Evolutionary conservation across 192 early-diverging fungal genomes (phyloP), one percentile per base, ranked within the genome.

Genomic region (Umbelopsis ramanniana): DNA sequence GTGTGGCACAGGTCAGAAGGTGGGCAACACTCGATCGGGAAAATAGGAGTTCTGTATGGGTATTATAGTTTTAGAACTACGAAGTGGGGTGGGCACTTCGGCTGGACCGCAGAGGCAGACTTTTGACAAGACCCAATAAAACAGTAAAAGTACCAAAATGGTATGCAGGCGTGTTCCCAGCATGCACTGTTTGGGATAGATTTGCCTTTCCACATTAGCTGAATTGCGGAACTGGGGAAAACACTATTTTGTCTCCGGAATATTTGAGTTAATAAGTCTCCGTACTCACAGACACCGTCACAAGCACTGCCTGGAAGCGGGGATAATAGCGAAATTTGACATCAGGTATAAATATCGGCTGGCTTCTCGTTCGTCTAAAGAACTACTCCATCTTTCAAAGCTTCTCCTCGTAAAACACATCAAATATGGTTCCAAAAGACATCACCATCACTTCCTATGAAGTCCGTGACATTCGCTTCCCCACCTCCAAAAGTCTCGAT

Each of bases 391-490:
- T 55, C 53, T 55, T 71, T 22, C 22, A 43, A 43, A 43, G 40
- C 33, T 26, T 21, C 6, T 71, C 23, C 52, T 55, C 52, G 40
- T 38, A 71, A 12, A 71, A 10, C 7, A 43, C 23, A 33, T 37
- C 22, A 21, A 37, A 2, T 11, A 63, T 63, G 57, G 57, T 63
- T 53, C 53, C 47, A 50, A 70, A 70, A 23, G 68, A 72, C 46
- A 72, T 69, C 24, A 76, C 72, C 37, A 81, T 81, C 26, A 81
- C 75, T 33, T 52, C 66, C 29, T 81, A 77, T 17, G 75, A 81
- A 74, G 70, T 76, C 33, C 72, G 46, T 55, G 79, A 81, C 54
- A 66, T 81, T 26, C 79, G 79, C 29, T 81, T 81, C 72, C 79
- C 79, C 46, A 81, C 79, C 10, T 76, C 75, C n/a, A 74, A 74